Evolutionary conservation across 2,329 filamentous ascomycete species (phyloP).

Genomic region (Xylariaceae sp.): DNA sequence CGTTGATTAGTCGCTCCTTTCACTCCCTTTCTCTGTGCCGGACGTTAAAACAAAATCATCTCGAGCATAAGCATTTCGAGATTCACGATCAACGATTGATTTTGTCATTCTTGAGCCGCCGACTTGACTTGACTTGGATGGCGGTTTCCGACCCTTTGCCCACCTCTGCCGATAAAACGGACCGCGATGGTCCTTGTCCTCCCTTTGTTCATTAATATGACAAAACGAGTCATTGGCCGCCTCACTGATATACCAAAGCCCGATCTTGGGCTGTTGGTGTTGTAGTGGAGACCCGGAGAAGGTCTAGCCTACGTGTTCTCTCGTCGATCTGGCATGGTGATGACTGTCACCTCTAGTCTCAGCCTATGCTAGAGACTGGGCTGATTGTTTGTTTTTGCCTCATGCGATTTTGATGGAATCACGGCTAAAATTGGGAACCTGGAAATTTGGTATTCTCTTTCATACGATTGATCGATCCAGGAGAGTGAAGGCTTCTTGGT

Average conservation of each 20-base stretch:
- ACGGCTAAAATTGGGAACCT: conserved; percentile 8
- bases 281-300: neutral
- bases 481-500: neutral
- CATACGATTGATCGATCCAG: neutral
- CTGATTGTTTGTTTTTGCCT: neutral
- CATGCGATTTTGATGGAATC: neutral
- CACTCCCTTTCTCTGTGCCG: conserved; percentile 23
- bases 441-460: neutral
- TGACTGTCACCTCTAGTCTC: no score
- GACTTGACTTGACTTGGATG: neutral
- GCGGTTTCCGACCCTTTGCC: neutral
- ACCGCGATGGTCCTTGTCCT: neutral
- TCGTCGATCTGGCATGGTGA: no score
- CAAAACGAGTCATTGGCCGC: no score
- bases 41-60: conserved; percentile 13
- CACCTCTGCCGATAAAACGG: neutral
- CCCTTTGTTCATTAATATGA: no score
- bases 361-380: no score
- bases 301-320: no score
- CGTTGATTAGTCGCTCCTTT: conserved; percentile 28
- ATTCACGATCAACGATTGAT: neutral
- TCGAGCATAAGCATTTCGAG: neutral
- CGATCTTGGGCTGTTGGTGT: neutral
- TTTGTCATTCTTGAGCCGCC: neutral
- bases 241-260: no score